These are phyloP conservation scores for Closterium sp. DNA, from an alignment of 139 green algal genomes.

Conservation along the genomic window DNA sequence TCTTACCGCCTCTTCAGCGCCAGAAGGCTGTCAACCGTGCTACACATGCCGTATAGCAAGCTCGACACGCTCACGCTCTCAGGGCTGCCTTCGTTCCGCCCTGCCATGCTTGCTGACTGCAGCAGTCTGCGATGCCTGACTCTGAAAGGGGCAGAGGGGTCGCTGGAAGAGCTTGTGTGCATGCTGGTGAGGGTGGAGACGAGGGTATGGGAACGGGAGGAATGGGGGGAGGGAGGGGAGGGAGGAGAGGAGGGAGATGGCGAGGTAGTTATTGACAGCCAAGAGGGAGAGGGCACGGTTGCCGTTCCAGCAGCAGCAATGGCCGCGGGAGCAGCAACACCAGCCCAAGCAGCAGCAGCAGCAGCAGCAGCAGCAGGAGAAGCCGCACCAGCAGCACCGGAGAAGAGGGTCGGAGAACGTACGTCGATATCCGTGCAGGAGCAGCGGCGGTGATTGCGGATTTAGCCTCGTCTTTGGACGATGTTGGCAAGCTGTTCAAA, in stretches of 20 bases:
- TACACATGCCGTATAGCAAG: background rate
- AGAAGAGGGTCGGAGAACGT: background rate
- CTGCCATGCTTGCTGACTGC: background rate
- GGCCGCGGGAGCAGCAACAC: too few species aligned
- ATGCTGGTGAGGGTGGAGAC: background rate
- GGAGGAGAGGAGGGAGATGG: too few species aligned
- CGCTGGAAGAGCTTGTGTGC: background rate
- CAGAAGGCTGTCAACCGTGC: background rate
- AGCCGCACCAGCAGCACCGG: too few species aligned
- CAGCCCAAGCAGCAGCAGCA: background rate
- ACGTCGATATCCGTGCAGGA: background rate
- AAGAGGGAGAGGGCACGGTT: too few species aligned
- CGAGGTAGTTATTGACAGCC: too few species aligned
- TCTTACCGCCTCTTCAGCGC: background rate
- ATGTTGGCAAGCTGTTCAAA: background rate
- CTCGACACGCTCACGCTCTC: background rate
- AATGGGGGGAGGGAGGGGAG: background rate
- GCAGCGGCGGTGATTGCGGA: background rate
- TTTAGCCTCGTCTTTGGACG: background rate
- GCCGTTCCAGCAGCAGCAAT: too few species aligned
- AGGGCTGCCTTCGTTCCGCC: background rate
- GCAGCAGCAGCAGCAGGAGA: background rate
- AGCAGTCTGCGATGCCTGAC: background rate
- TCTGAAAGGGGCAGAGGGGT: background rate
- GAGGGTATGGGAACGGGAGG: background rate